Evolutionary conservation across 495 filamentous ascomycete genomes (phyloP).

Genomic region (Rusavskia elegans): DNA sequence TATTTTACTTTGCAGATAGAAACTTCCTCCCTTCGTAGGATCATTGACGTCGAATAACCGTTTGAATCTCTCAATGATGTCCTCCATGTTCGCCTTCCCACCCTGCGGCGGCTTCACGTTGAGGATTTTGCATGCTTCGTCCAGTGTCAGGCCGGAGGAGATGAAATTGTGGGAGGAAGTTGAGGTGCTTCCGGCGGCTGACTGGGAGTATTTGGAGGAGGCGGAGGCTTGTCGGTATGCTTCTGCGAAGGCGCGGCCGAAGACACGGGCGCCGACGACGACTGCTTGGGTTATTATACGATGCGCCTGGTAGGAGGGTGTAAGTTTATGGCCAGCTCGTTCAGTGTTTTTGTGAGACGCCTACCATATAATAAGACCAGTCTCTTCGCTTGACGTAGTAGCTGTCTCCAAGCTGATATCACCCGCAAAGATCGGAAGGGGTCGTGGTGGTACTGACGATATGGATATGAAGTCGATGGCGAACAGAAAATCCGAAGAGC

Average conservation of each 20-base stretch:
- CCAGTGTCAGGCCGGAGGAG: conserved; percentile 65
- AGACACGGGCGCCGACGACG: conserved; percentile 72
- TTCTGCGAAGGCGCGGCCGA: conserved; percentile 84
- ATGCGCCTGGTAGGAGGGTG: conserved; percentile 50
- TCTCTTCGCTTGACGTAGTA: not conserved
- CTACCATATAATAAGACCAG: not conserved
- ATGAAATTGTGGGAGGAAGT: conserved; percentile 30
- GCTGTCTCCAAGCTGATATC: not conserved
- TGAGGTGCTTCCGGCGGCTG: conserved; percentile 29
- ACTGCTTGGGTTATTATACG: conserved; percentile 88
- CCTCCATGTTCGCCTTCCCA: conserved; percentile 59
- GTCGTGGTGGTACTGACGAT: too few species aligned
- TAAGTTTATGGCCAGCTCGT: not conserved
- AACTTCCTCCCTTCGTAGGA: conserved; percentile 86
- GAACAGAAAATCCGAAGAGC: not conserved
- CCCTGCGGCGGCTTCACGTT: conserved; percentile 80
- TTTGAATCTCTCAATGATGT: conserved; percentile 79
- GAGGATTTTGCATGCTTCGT: conserved; percentile 94
- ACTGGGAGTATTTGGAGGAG: conserved; percentile 63
- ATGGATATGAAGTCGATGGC: too few species aligned
- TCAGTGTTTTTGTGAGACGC: not conserved
- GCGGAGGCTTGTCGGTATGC: conserved; percentile 85
- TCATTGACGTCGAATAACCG: conserved; percentile 87
- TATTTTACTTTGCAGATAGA: conserved; percentile 96
- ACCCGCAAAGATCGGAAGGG: not conserved